Percentiles rank a stretch among this genome's conserved stretches.
phyloP scores from a whole-genome alignment of 2,329 filamentous ascomycete species.

The Ploettnerulaceae sp. region DNA sequence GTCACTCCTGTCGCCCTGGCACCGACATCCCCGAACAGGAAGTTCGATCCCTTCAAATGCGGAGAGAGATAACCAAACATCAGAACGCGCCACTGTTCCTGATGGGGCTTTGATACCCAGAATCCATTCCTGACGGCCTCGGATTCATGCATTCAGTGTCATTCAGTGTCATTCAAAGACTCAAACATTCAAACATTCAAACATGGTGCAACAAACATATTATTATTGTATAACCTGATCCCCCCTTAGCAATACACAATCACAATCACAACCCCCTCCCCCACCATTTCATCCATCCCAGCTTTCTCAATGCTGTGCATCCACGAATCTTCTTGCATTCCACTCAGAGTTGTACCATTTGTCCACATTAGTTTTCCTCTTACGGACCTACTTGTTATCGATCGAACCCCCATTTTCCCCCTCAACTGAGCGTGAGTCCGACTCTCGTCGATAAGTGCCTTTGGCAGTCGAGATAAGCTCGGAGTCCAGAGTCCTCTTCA shows the following conservation, averaged over 20 bases:
- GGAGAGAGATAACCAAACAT: slow-evolving; percentile 12
- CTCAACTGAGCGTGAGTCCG: neutral
- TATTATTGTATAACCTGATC: neutral
- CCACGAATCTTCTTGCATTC: neutral
- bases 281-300: neutral
- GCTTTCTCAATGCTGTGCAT: neutral
- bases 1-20: neutral
- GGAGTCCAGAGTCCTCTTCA: neutral
- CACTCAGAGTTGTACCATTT: slow-evolving; percentile 10
- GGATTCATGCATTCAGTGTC: neutral
- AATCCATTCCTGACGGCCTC: neutral
- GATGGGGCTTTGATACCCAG: slow-evolving; percentile 22
- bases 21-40: slow-evolving; percentile 12
- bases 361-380: slow-evolving; percentile 11
- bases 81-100: slow-evolving; percentile 9
- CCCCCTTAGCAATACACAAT: slow-evolving; percentile 1
- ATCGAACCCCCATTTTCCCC: slow-evolving; percentile 1
- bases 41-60: slow-evolving; percentile 15
- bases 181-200: no score
- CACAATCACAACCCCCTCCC: no score
- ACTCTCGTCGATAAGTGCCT: slow-evolving; percentile 4
- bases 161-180: neutral
- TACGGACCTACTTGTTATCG: slow-evolving; percentile 8
- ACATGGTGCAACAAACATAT: neutral
- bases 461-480: slow-evolving; percentile 5